A percentile compares a stretch with the other conserved stretches of the same genome.
Evolutionary conservation across 2,329 filamentous ascomycete genomes (phyloP).

Genomic region (Aspergillus novofumigatus): DNA sequence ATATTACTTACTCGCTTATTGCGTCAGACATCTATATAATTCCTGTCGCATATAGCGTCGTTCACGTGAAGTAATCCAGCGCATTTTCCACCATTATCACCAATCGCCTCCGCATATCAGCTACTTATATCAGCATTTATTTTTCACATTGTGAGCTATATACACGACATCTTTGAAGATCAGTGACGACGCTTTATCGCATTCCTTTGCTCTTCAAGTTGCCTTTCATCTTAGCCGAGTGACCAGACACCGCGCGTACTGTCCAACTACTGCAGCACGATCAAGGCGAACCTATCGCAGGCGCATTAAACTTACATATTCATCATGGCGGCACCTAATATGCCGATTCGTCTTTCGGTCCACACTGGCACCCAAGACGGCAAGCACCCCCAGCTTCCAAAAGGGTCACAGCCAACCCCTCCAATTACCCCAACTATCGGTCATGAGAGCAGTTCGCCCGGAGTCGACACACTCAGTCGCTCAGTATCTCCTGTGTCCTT

Average conservation of each 20-base stretch:
- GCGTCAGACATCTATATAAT: not conserved
- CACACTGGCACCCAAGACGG: slow-evolving; percentile 17
- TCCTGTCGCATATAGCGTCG: not conserved
- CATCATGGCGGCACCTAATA: slow-evolving; percentile 12
- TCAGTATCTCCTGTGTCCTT: slow-evolving; percentile 5
- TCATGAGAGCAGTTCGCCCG: slow-evolving; percentile 9
- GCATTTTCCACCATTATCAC: not conserved
- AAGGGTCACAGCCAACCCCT: slow-evolving; percentile 19
- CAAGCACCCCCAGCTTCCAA: slow-evolving; percentile 2
- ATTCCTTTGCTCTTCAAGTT: not conserved
- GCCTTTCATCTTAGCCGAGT: not conserved
- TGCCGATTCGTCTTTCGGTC: slow-evolving; percentile 26
- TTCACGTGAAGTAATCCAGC: no score
- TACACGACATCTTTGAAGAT: not conserved
- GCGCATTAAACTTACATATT: not conserved
- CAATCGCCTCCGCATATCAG: not conserved
- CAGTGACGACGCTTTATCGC: not conserved
- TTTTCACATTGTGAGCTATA: not conserved
- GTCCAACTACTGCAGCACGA: no score
- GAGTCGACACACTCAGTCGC: slow-evolving; percentile 4
- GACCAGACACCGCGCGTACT: not conserved
- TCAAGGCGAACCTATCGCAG: not conserved
- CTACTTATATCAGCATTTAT: not conserved
- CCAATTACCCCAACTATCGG: slow-evolving; percentile 32
- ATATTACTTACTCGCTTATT: not conserved